Conservation (phyloP, 2,329 filamentous ascomycete species). For the Mycogone perniciosa region DNA sequence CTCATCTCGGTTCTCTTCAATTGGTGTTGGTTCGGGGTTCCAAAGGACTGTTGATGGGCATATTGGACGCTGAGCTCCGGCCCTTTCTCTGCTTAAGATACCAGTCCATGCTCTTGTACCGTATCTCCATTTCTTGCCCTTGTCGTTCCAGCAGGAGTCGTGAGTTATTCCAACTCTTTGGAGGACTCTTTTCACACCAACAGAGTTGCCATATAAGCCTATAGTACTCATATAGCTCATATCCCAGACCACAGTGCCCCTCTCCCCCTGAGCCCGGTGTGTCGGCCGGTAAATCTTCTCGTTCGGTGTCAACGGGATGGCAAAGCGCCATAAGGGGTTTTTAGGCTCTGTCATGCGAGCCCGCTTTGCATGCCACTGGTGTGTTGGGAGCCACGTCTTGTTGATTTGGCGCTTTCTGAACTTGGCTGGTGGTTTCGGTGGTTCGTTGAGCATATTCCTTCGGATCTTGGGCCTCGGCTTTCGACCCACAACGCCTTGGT, state of each 20-base stretch:
- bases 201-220: slow-evolving; percentile 60
- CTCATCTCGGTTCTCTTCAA: slow-evolving; percentile 18
- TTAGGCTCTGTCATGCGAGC: slow-evolving; percentile 79
- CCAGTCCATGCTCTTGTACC: slow-evolving; percentile 46
- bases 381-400: slow-evolving; percentile 93
- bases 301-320: slow-evolving; percentile 76
- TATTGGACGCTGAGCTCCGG: slow-evolving; percentile 48
- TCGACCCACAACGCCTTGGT: slow-evolving; percentile 17
- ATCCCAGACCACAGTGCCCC: slow-evolving; percentile 84
- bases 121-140: slow-evolving; percentile 63
- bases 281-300: slow-evolving; percentile 86
- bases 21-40: slow-evolving; percentile 45
- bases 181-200: slow-evolving; percentile 60
- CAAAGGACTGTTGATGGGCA: slow-evolving; percentile 71
- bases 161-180: slow-evolving; percentile 57
- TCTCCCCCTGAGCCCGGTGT: slow-evolving; percentile 68
- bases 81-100: slow-evolving; percentile 46
- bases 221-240: slow-evolving; percentile 91
- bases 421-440: slow-evolving; percentile 50
- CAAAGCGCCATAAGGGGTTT: slow-evolving; percentile 82
- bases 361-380: slow-evolving; percentile 88
- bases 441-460: slow-evolving; percentile 60
- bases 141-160: slow-evolving; percentile 55
- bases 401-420: slow-evolving; percentile 79
- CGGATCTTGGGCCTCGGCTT: slow-evolving; percentile 58